Evolutionary conservation across 179 eudicot species (phyloP), one percentile per base, ranked within the genome.

Genomic region (Patellifolia procumbens): DNA sequence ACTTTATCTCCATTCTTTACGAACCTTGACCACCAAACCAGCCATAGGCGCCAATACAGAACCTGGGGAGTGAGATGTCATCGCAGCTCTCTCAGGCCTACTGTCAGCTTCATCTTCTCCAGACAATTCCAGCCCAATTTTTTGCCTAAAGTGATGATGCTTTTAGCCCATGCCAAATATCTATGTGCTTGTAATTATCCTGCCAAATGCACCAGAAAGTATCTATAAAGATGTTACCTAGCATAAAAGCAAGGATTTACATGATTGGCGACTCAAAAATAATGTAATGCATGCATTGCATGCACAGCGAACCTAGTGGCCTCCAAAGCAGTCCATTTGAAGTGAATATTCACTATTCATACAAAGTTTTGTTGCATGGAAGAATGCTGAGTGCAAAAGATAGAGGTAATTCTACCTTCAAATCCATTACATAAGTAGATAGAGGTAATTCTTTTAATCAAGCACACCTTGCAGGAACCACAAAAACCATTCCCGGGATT

Each of bases 31-130:
- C 74, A 91, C 97, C 73, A 94, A 76, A 81, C 98, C 98, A 74
- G 98, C 89, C 98, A 94, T 94, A 59, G 98, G 98, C 65, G 98
- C 91, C 68, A 86, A 76, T 73, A 89, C 91, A 19, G 97, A 82
- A 68, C 98, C 98, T 58, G 90, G 93, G 66, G 92, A 85, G 67
- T 88, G 86, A 68, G 93, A 78, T 58, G 88, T 73, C 62, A 88
- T 70, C 61, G 84, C 89, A 49, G 77, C 84, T 51, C 77, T 59
- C 68, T 79, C 60, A 70, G 89, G 86, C 78, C 80, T 84, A 37
- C 85, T 83, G 69, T 87, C 88, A 72, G 85, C 76, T 63, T 87
- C 94, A 75, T 88, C 92, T 78, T 87, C 93, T 51, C 83, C 90
- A 70, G 86, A 84, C 42, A 89, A 78, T 63, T 85, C 90, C 29